Evolutionary conservation across 352 stramenopile genomes (phyloP), one percentile per base, ranked within the genome.

Genomic region (Globisporangium parvum): DNA sequence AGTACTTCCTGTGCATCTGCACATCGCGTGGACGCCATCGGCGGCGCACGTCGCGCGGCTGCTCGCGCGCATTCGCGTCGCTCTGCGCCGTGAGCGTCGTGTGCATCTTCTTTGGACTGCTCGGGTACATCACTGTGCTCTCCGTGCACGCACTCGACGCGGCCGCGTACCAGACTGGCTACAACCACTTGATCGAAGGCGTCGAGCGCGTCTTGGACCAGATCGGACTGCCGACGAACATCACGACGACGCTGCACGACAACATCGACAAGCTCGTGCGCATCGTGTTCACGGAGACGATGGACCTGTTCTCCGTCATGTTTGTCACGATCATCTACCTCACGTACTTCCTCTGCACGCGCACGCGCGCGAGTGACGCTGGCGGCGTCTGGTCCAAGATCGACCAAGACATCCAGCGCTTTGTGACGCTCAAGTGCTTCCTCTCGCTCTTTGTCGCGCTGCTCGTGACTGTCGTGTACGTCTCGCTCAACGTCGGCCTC

Each of bases 291-390:
- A 95, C 85, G 15, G 73, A 95, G 66, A 92, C 79, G 10, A 95
- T 95, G 85, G 82, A 95, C 59, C 66, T 95, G 41, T 85, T 95
- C 53, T 95, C 85, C n/a, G 79, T 91, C 44, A 85, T 95, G 73
- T 95, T 95, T 55, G 82, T 95, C 55, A 95, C 85, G 31, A 80
- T 93, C 37, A 95, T 95, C 64, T 95, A 95, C 63, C 59, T 95
- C 18, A 92, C 83, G 6, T 95, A 95, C 66, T 95, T 95, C 64
- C 59, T 95, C 20, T 91, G 80, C 59, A 95, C 85, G 14, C 82
- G 85, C 31, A 93, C 83, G 33, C 80, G 85, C 51, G 85, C 83
- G 18, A 87, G 82, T 59, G 85, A 95, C 64, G 83, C 83, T 24
- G 85, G 85, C 28, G 85, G 85, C 21, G 85, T 91, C 9, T 95